Evolutionary conservation across 2,329 filamentous ascomycete genomes (phyloP).

Genomic region (Sclerotinia subarctica): DNA sequence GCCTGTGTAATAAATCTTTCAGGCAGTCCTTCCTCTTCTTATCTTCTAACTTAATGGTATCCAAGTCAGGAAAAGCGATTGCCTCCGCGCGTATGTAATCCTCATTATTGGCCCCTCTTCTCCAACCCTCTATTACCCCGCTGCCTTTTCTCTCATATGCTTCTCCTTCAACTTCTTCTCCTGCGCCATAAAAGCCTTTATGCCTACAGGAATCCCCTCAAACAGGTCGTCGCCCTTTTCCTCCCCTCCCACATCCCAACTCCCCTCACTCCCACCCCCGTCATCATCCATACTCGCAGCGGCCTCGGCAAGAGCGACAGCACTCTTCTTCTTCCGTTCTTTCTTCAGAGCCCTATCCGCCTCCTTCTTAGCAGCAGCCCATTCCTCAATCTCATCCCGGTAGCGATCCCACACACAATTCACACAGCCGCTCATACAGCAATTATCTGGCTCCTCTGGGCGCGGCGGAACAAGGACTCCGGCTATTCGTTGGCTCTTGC

Average conservation of each 20-base stretch:
- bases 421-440: slow-evolving; percentile 98
- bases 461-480: slow-evolving; percentile 79
- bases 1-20: background rate
- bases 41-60: background rate
- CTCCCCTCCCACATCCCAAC: slow-evolving; percentile 52
- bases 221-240: slow-evolving; percentile 64
- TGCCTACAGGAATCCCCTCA: slow-evolving; percentile 80
- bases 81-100: background rate
- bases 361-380: slow-evolving; percentile 58
- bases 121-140: slow-evolving; percentile 10
- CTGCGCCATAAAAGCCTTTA: slow-evolving; percentile 94
- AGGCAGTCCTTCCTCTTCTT: background rate
- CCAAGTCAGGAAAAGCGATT: background rate
- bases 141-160: slow-evolving; percentile 54
- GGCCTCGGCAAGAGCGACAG: slow-evolving; percentile 27
- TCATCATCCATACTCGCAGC: slow-evolving; percentile 73
- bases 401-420: slow-evolving; percentile 96
- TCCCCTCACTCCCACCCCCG: slow-evolving; percentile 69
- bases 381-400: slow-evolving; percentile 88
- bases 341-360: slow-evolving; percentile 30
- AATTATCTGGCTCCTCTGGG: slow-evolving; percentile 91
- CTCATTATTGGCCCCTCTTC: background rate
- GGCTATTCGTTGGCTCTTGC: slow-evolving; percentile 63
- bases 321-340: slow-evolving; percentile 38
- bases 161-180: slow-evolving; percentile 85